Evolutionary conservation across 805 yeast species (phyloP).

Genomic region (Metschnikowia kofuensis): DNA sequence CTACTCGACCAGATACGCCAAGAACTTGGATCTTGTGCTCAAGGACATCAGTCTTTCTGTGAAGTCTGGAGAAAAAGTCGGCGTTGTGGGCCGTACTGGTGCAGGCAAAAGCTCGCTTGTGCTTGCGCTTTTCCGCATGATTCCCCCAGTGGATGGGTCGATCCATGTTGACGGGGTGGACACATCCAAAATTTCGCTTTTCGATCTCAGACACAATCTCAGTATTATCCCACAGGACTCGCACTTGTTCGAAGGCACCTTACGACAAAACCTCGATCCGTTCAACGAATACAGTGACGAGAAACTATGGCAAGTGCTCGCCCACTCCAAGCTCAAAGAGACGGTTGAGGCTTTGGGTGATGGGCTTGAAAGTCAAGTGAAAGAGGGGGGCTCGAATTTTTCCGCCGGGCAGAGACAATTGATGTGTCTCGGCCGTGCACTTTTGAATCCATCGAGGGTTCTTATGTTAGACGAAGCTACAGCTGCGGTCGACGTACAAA

Average conservation of each 20-base stretch:
- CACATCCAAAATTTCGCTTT: conserved; percentile 16
- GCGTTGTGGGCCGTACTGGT: conserved; percentile 91
- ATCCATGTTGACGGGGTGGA: conserved; percentile 21
- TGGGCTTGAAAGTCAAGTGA: conserved; percentile 19
- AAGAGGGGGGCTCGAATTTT: conserved; percentile 26
- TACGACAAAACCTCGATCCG: conserved; percentile 61
- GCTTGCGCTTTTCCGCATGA: conserved; percentile 24
- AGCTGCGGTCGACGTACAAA: conserved; percentile 24
- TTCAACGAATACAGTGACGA: conserved; percentile 32
- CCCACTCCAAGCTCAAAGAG: conserved; percentile 20
- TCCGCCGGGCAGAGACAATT: conserved; percentile 26
- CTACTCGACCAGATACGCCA: conserved; percentile 83
- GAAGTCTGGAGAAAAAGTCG: conserved; percentile 77
- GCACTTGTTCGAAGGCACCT: conserved; percentile 24
- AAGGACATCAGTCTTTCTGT: conserved; percentile 63
- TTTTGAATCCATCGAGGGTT: conserved; percentile 17
- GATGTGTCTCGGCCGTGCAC: conserved; percentile 25
- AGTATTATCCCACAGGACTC: conserved; percentile 29
- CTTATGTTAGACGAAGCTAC: conserved; percentile 27
- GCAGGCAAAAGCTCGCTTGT: conserved; percentile 37
- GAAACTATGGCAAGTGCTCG: conserved; percentile 23
- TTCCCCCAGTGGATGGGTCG: conserved; percentile 19
- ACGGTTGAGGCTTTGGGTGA: conserved; percentile 15
- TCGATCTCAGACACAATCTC: conserved; percentile 22
- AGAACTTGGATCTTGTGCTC: conserved; percentile 75